Evolutionary conservation across 1,284 basidiomycete species (phyloP).

Genomic region (Anthracocystis walkeri): DNA sequence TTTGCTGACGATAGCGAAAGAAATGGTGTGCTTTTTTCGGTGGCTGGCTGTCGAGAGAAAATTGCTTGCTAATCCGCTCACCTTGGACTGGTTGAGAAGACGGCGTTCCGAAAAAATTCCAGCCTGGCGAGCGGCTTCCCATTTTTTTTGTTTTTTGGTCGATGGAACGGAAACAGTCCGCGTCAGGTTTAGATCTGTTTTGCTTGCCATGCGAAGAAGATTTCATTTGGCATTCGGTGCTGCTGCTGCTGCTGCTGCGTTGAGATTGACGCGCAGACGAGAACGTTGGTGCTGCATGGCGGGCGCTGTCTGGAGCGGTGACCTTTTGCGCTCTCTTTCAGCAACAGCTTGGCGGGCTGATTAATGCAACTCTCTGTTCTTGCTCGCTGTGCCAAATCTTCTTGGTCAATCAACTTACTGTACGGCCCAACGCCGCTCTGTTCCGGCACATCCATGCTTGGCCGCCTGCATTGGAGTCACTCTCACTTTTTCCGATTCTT

Average conservation of each 20-base stretch:
- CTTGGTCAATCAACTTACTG: neutral
- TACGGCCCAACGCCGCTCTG: neutral
- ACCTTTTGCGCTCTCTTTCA: too few relatives aligned
- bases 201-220: neutral
- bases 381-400: neutral
- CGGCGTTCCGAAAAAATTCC: constrained; percentile 16
- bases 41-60: neutral
- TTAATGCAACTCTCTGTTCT: neutral
- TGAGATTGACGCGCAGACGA: too few relatives aligned
- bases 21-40: constrained; percentile 28
- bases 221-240: too few relatives aligned
- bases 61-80: constrained; percentile 43
- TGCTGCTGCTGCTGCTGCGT: too few relatives aligned
- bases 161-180: neutral
- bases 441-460: neutral
- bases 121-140: constrained; percentile 14
- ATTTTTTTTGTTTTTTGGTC: constrained; percentile 5
- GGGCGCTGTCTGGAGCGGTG: too few relatives aligned
- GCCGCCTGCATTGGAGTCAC: constrained; percentile 7
- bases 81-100: neutral
- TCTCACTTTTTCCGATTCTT: neutral
- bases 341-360: neutral
- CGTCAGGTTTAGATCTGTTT: constrained; percentile 2
- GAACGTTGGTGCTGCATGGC: too few relatives aligned
- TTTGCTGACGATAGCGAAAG: constrained; percentile 21